phyloP scores from a whole-genome alignment of 306 rosid species.

The Senna siamea region DNA sequence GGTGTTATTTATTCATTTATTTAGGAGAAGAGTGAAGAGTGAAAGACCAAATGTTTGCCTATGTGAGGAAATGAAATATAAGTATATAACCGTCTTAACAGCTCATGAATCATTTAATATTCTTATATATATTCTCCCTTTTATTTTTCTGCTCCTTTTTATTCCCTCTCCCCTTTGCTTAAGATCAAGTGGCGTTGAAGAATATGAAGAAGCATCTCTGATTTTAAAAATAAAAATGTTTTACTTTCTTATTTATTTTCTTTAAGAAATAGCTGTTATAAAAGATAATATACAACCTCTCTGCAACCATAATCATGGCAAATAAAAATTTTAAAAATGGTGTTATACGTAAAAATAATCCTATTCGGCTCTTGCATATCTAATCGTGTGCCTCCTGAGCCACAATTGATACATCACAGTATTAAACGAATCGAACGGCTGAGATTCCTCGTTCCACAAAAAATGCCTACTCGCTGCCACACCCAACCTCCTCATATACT shows the following conservation, averaged over 20 bases:
- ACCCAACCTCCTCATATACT: constrained; percentile 47
- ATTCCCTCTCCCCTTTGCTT: not conserved
- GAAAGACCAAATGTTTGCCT: no score
- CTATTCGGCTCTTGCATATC: constrained; percentile 49
- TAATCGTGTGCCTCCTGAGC: constrained; percentile 69
- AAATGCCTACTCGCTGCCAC: constrained; percentile 63
- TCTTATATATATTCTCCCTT: not conserved
- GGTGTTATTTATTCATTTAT: not conserved
- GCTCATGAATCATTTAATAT: not conserved
- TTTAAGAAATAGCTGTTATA: not conserved
- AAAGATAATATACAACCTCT: not conserved
- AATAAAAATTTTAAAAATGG: not conserved
- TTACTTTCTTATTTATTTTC: not conserved
- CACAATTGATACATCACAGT: constrained; percentile 77
- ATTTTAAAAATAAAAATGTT: not conserved
- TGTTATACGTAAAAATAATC: not conserved
- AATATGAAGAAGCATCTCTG: not conserved
- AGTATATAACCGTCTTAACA: not conserved
- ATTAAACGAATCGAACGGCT: constrained; percentile 67
- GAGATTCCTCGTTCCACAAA: constrained; percentile 61
- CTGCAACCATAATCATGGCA: not conserved
- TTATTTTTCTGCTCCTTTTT: not conserved
- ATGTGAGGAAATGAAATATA: no score
- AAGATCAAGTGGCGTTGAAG: not conserved
- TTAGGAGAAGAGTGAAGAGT: not conserved